Evolutionary conservation across 768 basidiomycete genomes (phyloP).

Genomic region (Boletus reticuloceps): DNA sequence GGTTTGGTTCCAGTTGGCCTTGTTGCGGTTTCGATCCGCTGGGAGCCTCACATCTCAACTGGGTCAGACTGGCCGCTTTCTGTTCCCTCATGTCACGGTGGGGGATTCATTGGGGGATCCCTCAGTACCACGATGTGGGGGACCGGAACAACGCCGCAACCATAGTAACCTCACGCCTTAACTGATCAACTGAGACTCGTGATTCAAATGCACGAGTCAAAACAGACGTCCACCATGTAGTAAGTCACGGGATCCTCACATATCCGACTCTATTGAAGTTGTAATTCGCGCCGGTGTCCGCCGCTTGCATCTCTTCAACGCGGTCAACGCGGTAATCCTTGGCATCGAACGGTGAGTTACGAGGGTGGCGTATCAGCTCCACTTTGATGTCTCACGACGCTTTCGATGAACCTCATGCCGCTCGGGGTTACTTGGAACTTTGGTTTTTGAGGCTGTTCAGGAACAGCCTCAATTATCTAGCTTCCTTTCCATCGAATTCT

Average conservation of each 20-base stretch:
- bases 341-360: not conserved
- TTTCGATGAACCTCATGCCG: not conserved
- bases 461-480: constrained; percentile 52
- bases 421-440: constrained; percentile 57
- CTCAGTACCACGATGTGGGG: too few relatives aligned
- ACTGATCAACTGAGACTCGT: too few relatives aligned
- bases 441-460: constrained; percentile 50
- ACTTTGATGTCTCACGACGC: constrained; percentile 1
- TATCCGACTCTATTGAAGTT: not conserved
- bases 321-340: not conserved
- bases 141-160: too few relatives aligned
- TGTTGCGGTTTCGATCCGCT: too few relatives aligned
- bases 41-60: too few relatives aligned
- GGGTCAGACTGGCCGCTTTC: not conserved
- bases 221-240: not conserved
- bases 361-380: not conserved
- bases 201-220: too few relatives aligned
- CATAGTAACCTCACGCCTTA: not conserved
- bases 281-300: not conserved
- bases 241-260: not conserved
- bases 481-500: constrained; percentile 42
- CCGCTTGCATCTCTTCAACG: not conserved
- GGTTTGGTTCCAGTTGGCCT: too few relatives aligned
- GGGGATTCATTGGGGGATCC: too few relatives aligned
- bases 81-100: too few relatives aligned